A percentile compares a stretch with the other conserved stretches of the same genome.
Evolutionary conservation across 2,329 filamentous ascomycete species (phyloP).

Genomic region (Colletotrichum sp.): DNA sequence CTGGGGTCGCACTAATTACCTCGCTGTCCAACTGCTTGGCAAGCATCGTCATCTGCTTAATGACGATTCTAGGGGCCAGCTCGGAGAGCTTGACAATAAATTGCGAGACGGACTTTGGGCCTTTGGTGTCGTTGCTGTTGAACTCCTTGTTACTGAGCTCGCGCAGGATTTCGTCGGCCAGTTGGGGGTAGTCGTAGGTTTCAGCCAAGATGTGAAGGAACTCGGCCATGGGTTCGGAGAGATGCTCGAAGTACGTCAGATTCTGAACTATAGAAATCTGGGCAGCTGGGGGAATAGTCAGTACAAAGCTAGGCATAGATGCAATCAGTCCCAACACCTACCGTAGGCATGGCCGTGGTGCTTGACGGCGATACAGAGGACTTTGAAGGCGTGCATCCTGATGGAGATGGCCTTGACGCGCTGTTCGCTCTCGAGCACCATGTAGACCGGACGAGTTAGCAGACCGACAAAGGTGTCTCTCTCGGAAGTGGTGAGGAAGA

Average conservation of each 20-base stretch:
- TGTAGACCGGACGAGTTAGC: constrained; percentile 90
- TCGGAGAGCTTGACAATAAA: constrained; percentile 96
- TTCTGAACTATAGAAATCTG: constrained; percentile 99
- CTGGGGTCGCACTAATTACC: constrained; percentile 44
- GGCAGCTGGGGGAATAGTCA: constrained; percentile 65
- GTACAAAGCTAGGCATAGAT: constrained; percentile 14
- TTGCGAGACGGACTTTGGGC: constrained; percentile 93
- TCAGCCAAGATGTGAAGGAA: constrained; percentile 95
- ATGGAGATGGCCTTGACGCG: constrained; percentile 88
- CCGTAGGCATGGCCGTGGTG: constrained; percentile 97
- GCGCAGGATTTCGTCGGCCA: constrained; percentile 90
- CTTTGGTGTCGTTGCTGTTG: constrained; percentile 93
- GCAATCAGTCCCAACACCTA: constrained; percentile 42
- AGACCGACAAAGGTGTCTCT: constrained; percentile 93
- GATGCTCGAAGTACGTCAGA: constrained; percentile 95
- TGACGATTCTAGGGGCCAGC: constrained; percentile 86
- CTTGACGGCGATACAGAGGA: constrained; percentile 94
- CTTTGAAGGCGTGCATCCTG: constrained; percentile 96
- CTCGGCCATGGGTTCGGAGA: constrained; percentile 99
- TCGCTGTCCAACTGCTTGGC: constrained; percentile 97
- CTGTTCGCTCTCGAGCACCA: constrained; percentile 92
- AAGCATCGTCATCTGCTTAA: constrained; percentile 95
- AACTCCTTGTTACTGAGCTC: constrained; percentile 98
- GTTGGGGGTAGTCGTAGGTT: constrained; percentile 96
- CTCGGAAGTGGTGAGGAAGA: constrained; percentile 96